These are phyloP conservation scores for Trypanosoma scelopori DNA, from an alignment of 208 protist species.

Conservation along the genomic window DNA sequence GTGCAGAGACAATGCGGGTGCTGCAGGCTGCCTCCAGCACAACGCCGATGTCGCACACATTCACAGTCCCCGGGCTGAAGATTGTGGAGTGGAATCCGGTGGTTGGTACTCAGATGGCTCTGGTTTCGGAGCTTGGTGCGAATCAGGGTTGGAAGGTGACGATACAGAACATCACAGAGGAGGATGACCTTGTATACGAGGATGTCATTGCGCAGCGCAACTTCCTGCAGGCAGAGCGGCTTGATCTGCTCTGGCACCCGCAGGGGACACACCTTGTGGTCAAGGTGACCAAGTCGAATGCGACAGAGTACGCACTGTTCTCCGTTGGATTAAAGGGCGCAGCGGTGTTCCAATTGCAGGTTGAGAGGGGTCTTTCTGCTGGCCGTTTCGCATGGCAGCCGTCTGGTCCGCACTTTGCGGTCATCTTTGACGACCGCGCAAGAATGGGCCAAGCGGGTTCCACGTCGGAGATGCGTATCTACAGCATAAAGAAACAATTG, in stretches of 20 bases:
- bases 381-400: conserved; percentile 87
- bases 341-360: conserved; percentile 56
- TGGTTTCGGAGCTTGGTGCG: conserved; percentile 48
- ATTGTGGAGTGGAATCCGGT: conserved; percentile 87
- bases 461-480: conserved; percentile 71
- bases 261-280: conserved; percentile 80
- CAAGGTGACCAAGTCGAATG: conserved; percentile 61
- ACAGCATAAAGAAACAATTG: conserved; percentile 72
- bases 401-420: conserved; percentile 76
- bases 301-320: conserved; percentile 83
- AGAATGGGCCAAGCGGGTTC: conserved; percentile 42
- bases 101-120: conserved; percentile 74
- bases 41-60: conserved; percentile 49
- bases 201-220: conserved; percentile 76
- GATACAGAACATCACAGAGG: conserved; percentile 71
- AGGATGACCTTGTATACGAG: conserved; percentile 65
- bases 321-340: conserved; percentile 60
- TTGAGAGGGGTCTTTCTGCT: conserved; percentile 69
- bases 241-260: conserved; percentile 90
- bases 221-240: conserved; percentile 69
- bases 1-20: conserved; percentile 71
- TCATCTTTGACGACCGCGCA: conserved; percentile 57
- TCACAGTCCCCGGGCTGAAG: conserved; percentile 67
- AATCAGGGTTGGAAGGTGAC: conserved; percentile 79
- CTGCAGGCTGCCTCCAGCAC: conserved; percentile 47